Base-by-base conservation (phyloP, 2,329 filamentous ascomycete genomes). In the Capronia coronata region DNA sequence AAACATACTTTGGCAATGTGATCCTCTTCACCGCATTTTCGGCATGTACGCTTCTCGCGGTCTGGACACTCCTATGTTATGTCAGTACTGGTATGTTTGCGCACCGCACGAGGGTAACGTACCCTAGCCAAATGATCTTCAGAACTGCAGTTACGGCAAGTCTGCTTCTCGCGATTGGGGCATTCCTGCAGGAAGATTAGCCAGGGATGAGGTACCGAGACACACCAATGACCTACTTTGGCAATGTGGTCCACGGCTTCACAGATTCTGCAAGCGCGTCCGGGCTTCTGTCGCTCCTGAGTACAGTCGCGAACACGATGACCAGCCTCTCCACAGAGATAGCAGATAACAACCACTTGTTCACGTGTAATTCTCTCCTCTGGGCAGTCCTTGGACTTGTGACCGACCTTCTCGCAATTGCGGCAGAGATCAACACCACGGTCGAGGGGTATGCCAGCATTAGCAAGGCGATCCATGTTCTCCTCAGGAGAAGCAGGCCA, bases 111-210 rank as follows among this genome's bases (percentile, higher is more conserved):
- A 70, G 7, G 70, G 22, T 67, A 65, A 63, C 71, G 73, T 3
- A 64, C 64, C 34, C 66, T 69, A 55, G 72, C 74, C 54, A 75
- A 71, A 8, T 75, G 65, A 9, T 65, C 65, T 25, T 67, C 68
- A 2, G 68, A 66, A 45, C 75, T 71, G 66, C 76, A 79, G 51
- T 79, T 76, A 58, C 74, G 76, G 63, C 76, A 80, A 22, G 67
- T 65, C 45, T 62, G 65, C 43, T 61, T 64, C 52, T 68, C 64
- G 38, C 58, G 59, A 41, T 56, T 51, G 14, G 53, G 53, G 29
- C 56, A 58, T 14, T 58, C 56, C 46, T 54, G 19, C 25, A 3
- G n/a, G 27, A 25, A 27, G 13, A 19, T 52, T n/a, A 52, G 46
- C 37, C 6, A 13, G 23, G 7, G 3, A 23, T 11, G 4, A 40